Evolutionary conservation across 2,329 filamentous ascomycete genomes (phyloP).

Genomic region (Taxawa tesnikishii): DNA sequence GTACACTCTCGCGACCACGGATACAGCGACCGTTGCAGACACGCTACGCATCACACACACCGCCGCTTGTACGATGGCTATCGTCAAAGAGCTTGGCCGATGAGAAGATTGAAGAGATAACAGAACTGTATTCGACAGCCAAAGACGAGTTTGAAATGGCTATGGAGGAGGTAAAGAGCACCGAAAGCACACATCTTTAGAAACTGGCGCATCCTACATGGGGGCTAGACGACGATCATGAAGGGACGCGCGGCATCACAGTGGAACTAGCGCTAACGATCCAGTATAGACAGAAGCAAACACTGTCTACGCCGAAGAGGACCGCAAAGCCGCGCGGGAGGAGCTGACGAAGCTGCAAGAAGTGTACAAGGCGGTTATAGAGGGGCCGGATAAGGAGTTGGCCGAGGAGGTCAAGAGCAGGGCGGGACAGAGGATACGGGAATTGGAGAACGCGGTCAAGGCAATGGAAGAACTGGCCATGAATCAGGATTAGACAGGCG

Average conservation of each 20-base stretch:
- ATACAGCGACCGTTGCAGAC: slow-evolving; percentile 3
- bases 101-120: slow-evolving; percentile 27
- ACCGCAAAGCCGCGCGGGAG: slow-evolving; percentile 40
- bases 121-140: slow-evolving; percentile 26
- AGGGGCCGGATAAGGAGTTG: slow-evolving; percentile 26
- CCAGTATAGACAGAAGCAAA: slow-evolving; percentile 40
- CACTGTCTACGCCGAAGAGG: slow-evolving; percentile 42
- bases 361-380: slow-evolving; percentile 31
- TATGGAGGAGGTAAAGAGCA: too few species aligned
- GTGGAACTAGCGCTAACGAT: too few species aligned
- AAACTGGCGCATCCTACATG: too few species aligned
- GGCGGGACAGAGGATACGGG: slow-evolving; percentile 38
- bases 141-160: slow-evolving; percentile 37
- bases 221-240: too few species aligned
- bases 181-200: too few species aligned
- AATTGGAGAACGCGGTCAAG: slow-evolving; percentile 39
- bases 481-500: slow-evolving; percentile 37
- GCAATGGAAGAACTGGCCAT: slow-evolving; percentile 39
- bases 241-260: too few species aligned
- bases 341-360: slow-evolving; percentile 37
- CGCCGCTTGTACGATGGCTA: slow-evolving; percentile 13
- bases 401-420: slow-evolving; percentile 38
- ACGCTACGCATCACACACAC: slow-evolving; percentile 14
- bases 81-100: slow-evolving; percentile 20
- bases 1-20: slow-evolving; percentile 7